Percentiles rank a stretch among this genome's conserved stretches.
Evolutionary conservation across 352 stramenopile genomes (phyloP).

Genomic region (Phytophthora parvispora): DNA sequence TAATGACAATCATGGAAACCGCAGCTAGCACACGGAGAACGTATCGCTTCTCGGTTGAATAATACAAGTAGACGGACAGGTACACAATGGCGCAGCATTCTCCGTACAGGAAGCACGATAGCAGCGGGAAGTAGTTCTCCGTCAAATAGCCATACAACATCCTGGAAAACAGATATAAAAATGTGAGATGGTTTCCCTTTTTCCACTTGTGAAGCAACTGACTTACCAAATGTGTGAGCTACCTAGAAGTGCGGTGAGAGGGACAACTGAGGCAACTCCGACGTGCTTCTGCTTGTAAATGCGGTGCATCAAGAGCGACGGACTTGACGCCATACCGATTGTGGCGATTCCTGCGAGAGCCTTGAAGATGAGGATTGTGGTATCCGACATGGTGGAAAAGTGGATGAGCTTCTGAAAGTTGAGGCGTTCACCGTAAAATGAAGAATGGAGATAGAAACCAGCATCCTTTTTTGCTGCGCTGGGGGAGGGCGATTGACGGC

Average conservation of each 20-base stretch:
- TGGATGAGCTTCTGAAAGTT: not conserved
- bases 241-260: conserved; percentile 48
- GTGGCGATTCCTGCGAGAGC: conserved; percentile 41
- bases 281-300: conserved; percentile 56
- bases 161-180: conserved; percentile 39
- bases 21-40: conserved; percentile 31
- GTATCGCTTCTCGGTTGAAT: conserved; percentile 40
- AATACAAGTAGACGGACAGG: conserved; percentile 49
- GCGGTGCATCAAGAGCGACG: conserved; percentile 44
- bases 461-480: not conserved
- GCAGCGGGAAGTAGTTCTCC: conserved; percentile 55
- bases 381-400: conserved; percentile 5
- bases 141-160: conserved; percentile 60
- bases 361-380: conserved; percentile 15
- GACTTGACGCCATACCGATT: conserved; percentile 56
- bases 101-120: conserved; percentile 51
- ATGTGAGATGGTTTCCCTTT: too few relatives aligned
- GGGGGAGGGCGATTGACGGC: too few relatives aligned
- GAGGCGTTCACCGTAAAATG: not conserved
- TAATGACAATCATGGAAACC: conserved; percentile 21
- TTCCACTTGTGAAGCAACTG: too few relatives aligned
- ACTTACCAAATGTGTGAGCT: conserved; percentile 57
- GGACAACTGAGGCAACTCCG: conserved; percentile 47
- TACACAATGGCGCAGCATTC: conserved; percentile 42
- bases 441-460: conserved; percentile 5